phyloP scores from a whole-genome alignment of 2,329 filamentous ascomycete species.

The Lasiodiplodia sp. region DNA sequence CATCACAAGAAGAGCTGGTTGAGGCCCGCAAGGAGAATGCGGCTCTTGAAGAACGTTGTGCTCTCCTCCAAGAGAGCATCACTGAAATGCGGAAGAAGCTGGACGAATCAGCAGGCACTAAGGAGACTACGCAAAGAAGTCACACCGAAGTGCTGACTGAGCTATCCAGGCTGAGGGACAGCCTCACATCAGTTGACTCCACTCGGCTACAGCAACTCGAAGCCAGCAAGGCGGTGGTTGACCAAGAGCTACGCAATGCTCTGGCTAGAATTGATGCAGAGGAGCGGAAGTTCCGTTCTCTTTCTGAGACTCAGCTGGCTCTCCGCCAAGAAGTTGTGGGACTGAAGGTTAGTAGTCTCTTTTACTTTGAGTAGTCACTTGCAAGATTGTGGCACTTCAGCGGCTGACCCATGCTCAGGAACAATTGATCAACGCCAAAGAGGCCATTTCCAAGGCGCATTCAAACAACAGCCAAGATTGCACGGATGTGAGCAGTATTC shows the following conservation, averaged over 20 bases:
- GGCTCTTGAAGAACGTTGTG: slow-evolving; percentile 23
- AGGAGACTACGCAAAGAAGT: not conserved
- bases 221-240: not conserved
- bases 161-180: not conserved
- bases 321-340: not conserved
- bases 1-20: not conserved
- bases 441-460: not conserved
- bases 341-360: slow-evolving; percentile 2
- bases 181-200: slow-evolving; percentile 12
- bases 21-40: slow-evolving; percentile 14
- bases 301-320: not conserved
- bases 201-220: slow-evolving; percentile 1
- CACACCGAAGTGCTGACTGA: not conserved
- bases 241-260: not conserved
- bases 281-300: not conserved
- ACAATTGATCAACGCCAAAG: not conserved
- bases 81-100: slow-evolving; percentile 17
- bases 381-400: not conserved
- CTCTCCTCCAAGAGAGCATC: not conserved
- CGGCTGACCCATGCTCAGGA: not conserved
- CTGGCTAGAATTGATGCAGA: not conserved
- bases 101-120: not conserved
- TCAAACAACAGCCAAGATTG: not conserved
- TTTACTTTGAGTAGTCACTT: not conserved
- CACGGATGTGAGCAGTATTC: not conserved